Conservation (phyloP, 2,329 filamentous ascomycete genomes). For the Trichoderma sp. region DNA sequence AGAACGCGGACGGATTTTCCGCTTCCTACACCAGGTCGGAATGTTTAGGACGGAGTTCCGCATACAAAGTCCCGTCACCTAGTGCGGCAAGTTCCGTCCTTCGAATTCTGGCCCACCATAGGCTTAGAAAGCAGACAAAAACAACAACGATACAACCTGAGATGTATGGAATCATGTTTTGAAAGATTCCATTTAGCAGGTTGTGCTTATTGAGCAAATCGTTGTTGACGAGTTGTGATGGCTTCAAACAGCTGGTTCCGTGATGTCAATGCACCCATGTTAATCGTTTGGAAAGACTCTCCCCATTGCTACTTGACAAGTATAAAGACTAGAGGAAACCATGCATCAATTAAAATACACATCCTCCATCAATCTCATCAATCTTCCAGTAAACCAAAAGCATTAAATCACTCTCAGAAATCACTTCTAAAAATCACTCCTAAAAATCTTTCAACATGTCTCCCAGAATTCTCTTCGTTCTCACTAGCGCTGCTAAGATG, state of each 20-base stretch:
- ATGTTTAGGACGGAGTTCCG: background rate
- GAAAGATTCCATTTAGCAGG: background rate
- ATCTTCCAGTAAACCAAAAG: background rate
- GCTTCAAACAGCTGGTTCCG: background rate
- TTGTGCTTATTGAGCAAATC: background rate
- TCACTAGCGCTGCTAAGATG: constrained; percentile 62
- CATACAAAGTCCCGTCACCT: background rate
- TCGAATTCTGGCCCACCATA: background rate
- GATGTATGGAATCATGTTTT: background rate
- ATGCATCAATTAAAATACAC: background rate
- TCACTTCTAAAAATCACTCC: background rate
- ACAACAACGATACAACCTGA: background rate
- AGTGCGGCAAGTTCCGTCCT: background rate
- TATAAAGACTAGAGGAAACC: background rate
- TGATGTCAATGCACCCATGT: background rate
- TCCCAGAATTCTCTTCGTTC: constrained; percentile 67
- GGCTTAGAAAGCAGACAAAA: background rate
- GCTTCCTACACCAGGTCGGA: background rate
- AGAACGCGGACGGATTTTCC: background rate
- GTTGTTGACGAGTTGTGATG: background rate
- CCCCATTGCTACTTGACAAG: background rate
- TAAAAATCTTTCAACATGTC: constrained; percentile 40
- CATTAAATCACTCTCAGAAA: background rate
- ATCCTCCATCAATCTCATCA: background rate
- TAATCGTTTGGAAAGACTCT: background rate